These are phyloP conservation scores for Mediolabrus comicus DNA, from an alignment of 108 stramenopile genomes.

Conservation along the genomic window DNA sequence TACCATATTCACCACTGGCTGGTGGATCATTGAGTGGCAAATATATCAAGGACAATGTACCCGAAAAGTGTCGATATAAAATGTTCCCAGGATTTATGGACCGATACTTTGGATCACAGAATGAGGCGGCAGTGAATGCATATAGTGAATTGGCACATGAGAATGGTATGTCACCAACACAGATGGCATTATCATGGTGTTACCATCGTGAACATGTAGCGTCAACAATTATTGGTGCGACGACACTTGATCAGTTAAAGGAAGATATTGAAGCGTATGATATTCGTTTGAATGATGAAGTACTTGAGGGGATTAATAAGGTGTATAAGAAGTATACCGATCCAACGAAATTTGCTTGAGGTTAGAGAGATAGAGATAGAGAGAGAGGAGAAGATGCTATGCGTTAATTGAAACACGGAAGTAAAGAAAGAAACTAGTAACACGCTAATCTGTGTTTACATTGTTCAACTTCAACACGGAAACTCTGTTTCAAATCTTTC, in stretches of 20 bases:
- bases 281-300: conserved; percentile 57
- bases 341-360: conserved; percentile 66
- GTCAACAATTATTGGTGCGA: conserved; percentile 93
- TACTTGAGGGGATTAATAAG: conserved; percentile 50
- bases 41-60: conserved; percentile 50
- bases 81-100: conserved; percentile 88
- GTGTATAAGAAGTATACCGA: conserved; percentile 84
- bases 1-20: conserved; percentile 87
- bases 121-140: conserved; percentile 69
- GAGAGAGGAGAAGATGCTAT: too few relatives aligned
- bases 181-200: conserved; percentile 88
- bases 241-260: conserved; percentile 76
- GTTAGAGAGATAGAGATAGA: too few relatives aligned
- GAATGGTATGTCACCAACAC: conserved; percentile 62
- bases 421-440: not conserved
- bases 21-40: conserved; percentile 88
- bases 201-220: conserved; percentile 81
- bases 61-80: conserved; percentile 57
- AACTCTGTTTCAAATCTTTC: conserved; percentile 44
- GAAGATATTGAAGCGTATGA: conserved; percentile 71
- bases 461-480: conserved; percentile 4
- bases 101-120: conserved; percentile 64
- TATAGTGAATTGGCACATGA: conserved; percentile 70
- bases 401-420: too few relatives aligned
- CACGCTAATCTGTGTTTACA: not conserved